Conservation (phyloP, 345 rosid genomes). For the Salix koriyanagi region DNA sequence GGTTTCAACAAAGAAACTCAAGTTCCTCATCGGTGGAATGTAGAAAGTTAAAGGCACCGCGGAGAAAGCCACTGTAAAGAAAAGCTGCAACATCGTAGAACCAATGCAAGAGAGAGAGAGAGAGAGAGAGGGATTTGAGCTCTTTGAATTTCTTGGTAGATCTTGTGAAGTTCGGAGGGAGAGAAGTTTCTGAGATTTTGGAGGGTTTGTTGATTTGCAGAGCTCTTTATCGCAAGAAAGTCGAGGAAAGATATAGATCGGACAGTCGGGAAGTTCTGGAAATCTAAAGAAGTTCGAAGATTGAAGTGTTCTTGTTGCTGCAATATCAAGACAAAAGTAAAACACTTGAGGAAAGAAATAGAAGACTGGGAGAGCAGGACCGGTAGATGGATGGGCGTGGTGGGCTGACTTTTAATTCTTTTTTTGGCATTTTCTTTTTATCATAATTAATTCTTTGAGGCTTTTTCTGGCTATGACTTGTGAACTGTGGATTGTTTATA, state of each 20-base stretch:
- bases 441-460: background rate
- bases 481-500: background rate
- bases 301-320: background rate
- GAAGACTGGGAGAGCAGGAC: background rate
- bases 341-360: background rate
- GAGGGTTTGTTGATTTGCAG: background rate
- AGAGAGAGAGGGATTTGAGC: background rate
- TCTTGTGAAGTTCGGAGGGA: background rate
- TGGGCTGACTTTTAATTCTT: background rate
- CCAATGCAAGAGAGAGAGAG: background rate
- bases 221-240: background rate
- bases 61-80: conserved; percentile 84
- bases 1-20: conserved; percentile 64
- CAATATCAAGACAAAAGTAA: background rate
- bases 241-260: background rate
- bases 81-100: conserved; percentile 52
- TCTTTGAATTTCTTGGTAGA: background rate
- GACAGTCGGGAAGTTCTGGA: conserved; percentile 9
- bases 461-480: background rate
- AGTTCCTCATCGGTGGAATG: conserved; percentile 76
- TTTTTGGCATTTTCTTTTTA: too few species aligned
- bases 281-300: background rate
- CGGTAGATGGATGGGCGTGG: background rate
- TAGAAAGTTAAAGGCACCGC: conserved; percentile 83
- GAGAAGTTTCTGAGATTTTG: background rate